phyloP scores from a whole-genome alignment of 345 rosid species.

The Physaria fendleri region DNA sequence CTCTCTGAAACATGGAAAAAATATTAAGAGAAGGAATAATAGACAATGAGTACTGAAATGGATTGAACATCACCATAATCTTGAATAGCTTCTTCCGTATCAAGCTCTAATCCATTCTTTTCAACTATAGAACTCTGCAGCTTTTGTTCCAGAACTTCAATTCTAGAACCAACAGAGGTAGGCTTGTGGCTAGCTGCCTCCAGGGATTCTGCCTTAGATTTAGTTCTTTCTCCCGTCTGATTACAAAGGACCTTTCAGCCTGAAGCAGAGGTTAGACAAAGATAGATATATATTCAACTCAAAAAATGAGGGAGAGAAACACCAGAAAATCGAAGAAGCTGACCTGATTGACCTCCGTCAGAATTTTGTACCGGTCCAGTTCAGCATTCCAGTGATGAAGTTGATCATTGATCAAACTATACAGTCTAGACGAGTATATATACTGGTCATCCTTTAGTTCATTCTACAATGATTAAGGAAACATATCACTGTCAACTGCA shows the following conservation, averaged over 20 bases:
- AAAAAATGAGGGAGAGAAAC: conserved; percentile 13
- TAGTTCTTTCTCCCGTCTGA: conserved; percentile 79
- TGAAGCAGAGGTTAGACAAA: conserved; percentile 40
- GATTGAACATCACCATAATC: conserved; percentile 55
- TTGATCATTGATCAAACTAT: conserved; percentile 66
- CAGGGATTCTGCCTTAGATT: conserved; percentile 50
- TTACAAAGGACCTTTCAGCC: conserved; percentile 66
- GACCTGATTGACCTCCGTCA: conserved; percentile 71
- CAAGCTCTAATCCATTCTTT: conserved; percentile 81
- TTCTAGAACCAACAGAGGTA: conserved; percentile 47
- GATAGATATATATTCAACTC: conserved; percentile 7
- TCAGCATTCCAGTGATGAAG: conserved; percentile 75
- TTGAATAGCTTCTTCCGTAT: conserved; percentile 77
- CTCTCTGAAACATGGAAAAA: conserved; percentile 49
- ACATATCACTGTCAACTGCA: conserved; percentile 17
- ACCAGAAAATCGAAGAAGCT: conserved; percentile 21
- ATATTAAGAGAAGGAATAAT: conserved; percentile 14
- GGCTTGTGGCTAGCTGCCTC: conserved; percentile 55
- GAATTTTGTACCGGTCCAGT: conserved; percentile 53
- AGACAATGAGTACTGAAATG: conserved; percentile 16
- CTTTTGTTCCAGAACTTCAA: conserved; percentile 65
- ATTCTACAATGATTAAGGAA: conserved; percentile 39
- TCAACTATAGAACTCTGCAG: conserved; percentile 65
- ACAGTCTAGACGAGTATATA: conserved; percentile 59
- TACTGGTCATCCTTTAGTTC: conserved; percentile 78